Percentiles rank a stretch among this genome's conserved stretches.
These are phyloP conservation scores for Aspergillus nomiae DNA, from an alignment of 2,329 filamentous ascomycete genomes.

Conservation along the genomic window DNA sequence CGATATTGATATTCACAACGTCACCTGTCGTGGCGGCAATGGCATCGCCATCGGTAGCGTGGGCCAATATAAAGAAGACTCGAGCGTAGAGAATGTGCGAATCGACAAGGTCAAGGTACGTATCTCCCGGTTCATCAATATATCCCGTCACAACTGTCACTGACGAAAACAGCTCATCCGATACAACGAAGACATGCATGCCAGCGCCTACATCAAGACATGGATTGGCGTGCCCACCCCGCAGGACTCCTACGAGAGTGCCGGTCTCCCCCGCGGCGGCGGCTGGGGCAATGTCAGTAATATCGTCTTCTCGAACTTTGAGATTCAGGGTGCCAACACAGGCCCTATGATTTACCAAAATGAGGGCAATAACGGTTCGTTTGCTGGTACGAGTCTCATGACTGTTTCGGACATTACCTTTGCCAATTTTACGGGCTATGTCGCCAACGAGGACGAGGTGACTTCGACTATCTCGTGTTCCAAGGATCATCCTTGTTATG, in stretches of 20 bases:
- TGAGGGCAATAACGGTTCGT: constrained; percentile 54
- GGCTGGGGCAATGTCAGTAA: constrained; percentile 58
- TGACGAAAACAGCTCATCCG: constrained; percentile 38
- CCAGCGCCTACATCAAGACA: constrained; percentile 58
- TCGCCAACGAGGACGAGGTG: constrained; percentile 35
- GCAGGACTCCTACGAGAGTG: constrained; percentile 53
- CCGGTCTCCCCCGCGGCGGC: constrained; percentile 51
- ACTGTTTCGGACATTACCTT: constrained; percentile 52
- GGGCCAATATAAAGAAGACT: constrained; percentile 59
- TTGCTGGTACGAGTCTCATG: constrained; percentile 54
- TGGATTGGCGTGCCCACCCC: constrained; percentile 54
- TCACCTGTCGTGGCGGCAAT: constrained; percentile 58
- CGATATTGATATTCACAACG: constrained; percentile 58
- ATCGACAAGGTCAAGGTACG: constrained; percentile 47
- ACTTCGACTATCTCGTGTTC: constrained; percentile 52
- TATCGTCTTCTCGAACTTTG: constrained; percentile 55
- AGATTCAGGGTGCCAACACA: constrained; percentile 48
- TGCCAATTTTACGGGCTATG: constrained; percentile 55
- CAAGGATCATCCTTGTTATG: constrained; percentile 52
- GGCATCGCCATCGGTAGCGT: constrained; percentile 55
- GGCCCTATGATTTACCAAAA: constrained; percentile 52
- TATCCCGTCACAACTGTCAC: background rate
- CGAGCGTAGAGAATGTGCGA: constrained; percentile 52
- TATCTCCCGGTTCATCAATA: background rate
- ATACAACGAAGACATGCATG: constrained; percentile 52